Evolutionary conservation across 345 rosid genomes (phyloP).

Genomic region (Eucalyptus pauciflora): DNA sequence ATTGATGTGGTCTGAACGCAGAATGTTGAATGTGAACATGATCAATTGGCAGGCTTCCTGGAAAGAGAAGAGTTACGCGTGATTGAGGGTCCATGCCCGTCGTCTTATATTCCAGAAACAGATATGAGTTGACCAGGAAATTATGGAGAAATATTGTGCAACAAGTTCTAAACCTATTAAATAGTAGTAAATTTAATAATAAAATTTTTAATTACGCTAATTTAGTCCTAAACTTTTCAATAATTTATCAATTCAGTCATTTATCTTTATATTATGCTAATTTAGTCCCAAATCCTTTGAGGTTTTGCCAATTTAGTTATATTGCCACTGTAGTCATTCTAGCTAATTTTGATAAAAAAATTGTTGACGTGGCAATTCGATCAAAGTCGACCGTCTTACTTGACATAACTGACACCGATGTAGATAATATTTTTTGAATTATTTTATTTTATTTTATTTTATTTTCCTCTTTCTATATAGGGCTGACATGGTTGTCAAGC

Average conservation of each 20-base stretch:
- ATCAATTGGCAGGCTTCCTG: neutral
- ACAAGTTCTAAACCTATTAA: too few species aligned
- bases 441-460: too few species aligned
- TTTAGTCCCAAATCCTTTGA: too few species aligned
- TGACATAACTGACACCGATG: accelerated
- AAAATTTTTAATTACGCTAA: accelerated
- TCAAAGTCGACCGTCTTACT: too few species aligned
- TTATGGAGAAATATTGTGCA: neutral
- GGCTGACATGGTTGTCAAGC: accelerated
- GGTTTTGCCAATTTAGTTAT: too few species aligned
- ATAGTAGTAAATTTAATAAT: too few species aligned
- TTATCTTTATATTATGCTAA: too few species aligned
- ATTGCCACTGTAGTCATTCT: too few species aligned
- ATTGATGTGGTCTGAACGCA: neutral
- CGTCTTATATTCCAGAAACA: neutral
- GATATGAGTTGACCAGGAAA: neutral
- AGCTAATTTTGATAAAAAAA: neutral
- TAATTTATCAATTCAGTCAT: too few species aligned
- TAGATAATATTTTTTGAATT: too few species aligned
- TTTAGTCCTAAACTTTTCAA: accelerated
- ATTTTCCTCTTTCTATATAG: neutral
- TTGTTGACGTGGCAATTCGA: neutral
- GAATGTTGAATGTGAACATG: neutral
- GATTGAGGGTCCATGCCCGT: neutral
- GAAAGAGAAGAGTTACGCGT: neutral